A percentile compares a stretch with the other conserved stretches of the same genome.
Conservation (phyloP, 129 eudicot species). For the Daucus carota region DH1_v3.0 NC_030382.2:28634501-28635000, state of each 20-base stretch:
- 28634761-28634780: not conserved
- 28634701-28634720: constrained; percentile 4
- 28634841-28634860: not conserved
- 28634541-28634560: not conserved
- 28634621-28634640: not conserved
- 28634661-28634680: constrained; percentile 4
- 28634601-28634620: not conserved
- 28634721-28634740: not conserved
- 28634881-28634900: not conserved
- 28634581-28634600: not conserved
- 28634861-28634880: not conserved
- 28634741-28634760: not conserved
- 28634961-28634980: not conserved
- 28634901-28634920: not conserved
- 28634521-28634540: not conserved
- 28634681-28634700: not conserved
- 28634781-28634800: not conserved
- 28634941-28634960: not conserved
- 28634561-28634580: not conserved
- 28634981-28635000: not conserved
- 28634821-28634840: not conserved
- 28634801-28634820: not conserved
- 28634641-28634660: not conserved
- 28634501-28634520: not conserved
- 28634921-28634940: not conserved